Evolutionary conservation across 805 yeast genomes (phyloP).

Genomic region (Priceomyces carsonii): DNA sequence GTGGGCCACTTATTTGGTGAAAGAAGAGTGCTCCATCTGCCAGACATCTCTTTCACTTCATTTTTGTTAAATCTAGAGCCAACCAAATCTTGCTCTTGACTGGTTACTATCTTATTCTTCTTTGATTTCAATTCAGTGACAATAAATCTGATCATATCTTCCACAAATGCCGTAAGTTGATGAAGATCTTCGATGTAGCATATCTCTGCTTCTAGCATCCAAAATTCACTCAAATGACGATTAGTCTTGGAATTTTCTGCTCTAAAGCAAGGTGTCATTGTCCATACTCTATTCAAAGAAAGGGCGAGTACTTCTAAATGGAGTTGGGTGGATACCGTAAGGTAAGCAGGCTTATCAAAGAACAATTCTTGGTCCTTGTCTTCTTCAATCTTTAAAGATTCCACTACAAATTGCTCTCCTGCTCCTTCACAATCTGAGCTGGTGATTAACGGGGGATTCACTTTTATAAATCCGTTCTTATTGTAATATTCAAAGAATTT

Average conservation of each 20-base stretch:
- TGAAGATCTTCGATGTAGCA: constrained; percentile 60
- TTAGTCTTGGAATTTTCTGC: constrained; percentile 92
- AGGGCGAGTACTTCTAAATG: constrained; percentile 82
- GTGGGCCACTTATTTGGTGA: constrained; percentile 56
- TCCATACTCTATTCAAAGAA: constrained; percentile 81
- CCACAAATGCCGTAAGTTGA: constrained; percentile 67
- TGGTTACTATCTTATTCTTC: constrained; percentile 17
- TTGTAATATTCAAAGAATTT: constrained; percentile 56
- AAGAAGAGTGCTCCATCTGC: constrained; percentile 63
- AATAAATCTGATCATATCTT: constrained; percentile 63
- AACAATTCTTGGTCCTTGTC: constrained; percentile 34
- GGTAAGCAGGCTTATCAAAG: constrained; percentile 65
- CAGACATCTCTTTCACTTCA: constrained; percentile 33
- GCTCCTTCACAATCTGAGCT: constrained; percentile 97
- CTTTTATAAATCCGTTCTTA: constrained; percentile 59
- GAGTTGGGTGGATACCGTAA: constrained; percentile 90
- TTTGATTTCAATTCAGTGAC: constrained; percentile 16
- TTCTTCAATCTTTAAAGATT: constrained; percentile 26
- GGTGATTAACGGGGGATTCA: constrained; percentile 84
- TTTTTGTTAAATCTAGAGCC: constrained; percentile 39
- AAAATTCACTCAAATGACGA: constrained; percentile 90
- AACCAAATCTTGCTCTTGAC: constrained; percentile 25
- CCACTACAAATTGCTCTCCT: constrained; percentile 79
- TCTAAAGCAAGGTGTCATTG: constrained; percentile 87
- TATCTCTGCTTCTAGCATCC: constrained; percentile 96